phyloP scores from a whole-genome alignment of 257 asterid species.

The Fraxinus excelsior region DNA sequence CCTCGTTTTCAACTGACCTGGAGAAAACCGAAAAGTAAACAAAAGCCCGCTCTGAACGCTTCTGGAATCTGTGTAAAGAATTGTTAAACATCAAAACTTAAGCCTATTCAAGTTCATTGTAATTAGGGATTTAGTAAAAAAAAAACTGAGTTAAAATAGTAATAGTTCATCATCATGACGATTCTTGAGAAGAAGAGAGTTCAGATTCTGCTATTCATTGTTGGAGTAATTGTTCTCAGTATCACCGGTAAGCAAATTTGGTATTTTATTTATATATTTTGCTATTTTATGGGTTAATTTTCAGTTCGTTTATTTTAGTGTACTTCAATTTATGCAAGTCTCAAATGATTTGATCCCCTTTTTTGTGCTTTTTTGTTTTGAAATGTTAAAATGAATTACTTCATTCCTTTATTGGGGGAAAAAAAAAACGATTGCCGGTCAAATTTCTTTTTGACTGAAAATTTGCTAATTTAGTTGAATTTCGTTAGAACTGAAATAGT shows the following conservation, averaged over 20 bases:
- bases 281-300: background rate
- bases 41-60: slow-evolving; percentile 5
- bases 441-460: background rate
- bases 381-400: slow-evolving; percentile 10
- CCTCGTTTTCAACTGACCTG: background rate
- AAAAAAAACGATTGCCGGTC: background rate
- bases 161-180: slow-evolving; percentile 25
- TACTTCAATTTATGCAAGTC: background rate
- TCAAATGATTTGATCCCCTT: background rate
- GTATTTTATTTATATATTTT: background rate
- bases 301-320: background rate
- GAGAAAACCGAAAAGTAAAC: background rate
- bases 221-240: slow-evolving; percentile 66
- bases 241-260: slow-evolving; percentile 54
- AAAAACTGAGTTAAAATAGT: background rate
- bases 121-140: background rate
- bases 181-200: slow-evolving; percentile 68
- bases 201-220: slow-evolving; percentile 59
- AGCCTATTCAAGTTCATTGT: background rate
- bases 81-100: background rate
- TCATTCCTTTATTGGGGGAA: background rate
- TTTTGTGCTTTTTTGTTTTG: background rate
- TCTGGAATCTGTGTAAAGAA: background rate
- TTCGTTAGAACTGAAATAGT: no score
- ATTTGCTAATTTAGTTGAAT: background rate